These are phyloP conservation scores for Termitomyces sp. DNA, from an alignment of 768 basidiomycete genomes.

Conservation along the genomic window DNA sequence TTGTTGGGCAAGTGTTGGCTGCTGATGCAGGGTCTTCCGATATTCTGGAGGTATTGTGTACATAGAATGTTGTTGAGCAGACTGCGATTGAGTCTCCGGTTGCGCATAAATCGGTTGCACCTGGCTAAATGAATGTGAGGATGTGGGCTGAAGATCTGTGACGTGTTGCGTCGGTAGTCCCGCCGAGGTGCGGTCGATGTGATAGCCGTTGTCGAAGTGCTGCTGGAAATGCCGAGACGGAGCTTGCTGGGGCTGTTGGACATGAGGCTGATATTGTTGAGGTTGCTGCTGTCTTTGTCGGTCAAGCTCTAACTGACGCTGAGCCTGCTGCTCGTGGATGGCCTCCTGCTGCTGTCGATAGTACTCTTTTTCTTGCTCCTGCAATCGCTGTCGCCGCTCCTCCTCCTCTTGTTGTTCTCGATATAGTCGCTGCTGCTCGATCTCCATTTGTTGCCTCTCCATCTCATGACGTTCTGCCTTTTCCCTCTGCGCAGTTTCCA, in stretches of 20 bases:
- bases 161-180: neutral
- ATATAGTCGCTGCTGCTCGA: constrained; percentile 22
- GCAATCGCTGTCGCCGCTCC: constrained; percentile 22
- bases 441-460: constrained; percentile 22
- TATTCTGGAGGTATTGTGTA: constrained; percentile 28
- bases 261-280: constrained; percentile 8
- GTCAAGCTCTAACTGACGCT: constrained; percentile 21
- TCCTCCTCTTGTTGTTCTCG: constrained; percentile 23
- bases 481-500: constrained; percentile 24
- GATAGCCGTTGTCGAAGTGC: neutral
- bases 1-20: neutral
- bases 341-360: constrained; percentile 18
- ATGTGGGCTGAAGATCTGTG: neutral
- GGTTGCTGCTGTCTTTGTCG: constrained; percentile 23
- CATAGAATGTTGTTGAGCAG: constrained; percentile 30
- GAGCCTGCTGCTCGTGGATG: constrained; percentile 10
- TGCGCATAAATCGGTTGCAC: constrained; percentile 7
- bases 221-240: constrained; percentile 8
- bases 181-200: neutral
- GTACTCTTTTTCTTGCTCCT: constrained; percentile 16
- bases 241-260: constrained; percentile 10
- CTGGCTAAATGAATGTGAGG: neutral
- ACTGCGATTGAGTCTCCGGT: constrained; percentile 1
- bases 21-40: constrained; percentile 4
- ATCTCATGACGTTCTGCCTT: constrained; percentile 26